A percentile compares a stretch with the other conserved stretches of the same genome.
These are phyloP conservation scores for Xylaria intraflava DNA, from an alignment of 495 filamentous ascomycete genomes.

Conservation along the genomic window DNA sequence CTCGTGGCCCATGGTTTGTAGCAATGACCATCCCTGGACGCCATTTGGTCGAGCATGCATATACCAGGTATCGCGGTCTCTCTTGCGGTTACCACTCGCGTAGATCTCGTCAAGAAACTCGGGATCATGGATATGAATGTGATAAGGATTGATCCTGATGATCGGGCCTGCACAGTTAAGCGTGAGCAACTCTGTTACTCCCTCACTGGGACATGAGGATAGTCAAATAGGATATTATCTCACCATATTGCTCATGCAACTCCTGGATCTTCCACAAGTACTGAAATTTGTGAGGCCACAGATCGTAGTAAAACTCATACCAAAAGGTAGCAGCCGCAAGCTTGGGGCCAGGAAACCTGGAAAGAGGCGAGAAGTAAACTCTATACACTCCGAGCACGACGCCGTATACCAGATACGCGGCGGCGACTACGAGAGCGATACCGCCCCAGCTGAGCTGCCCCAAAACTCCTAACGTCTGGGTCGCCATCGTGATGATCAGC, in stretches of 20 bases:
- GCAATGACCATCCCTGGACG: constrained; percentile 11
- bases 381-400: constrained; percentile 30
- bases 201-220: too few relatives aligned
- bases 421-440: background rate
- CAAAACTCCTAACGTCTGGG: background rate
- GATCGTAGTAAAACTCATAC: constrained; percentile 42
- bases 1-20: constrained; percentile 18
- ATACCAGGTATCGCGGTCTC: constrained; percentile 23
- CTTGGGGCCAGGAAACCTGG: constrained; percentile 39
- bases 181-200: too few relatives aligned
- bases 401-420: background rate
- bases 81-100: constrained; percentile 13
- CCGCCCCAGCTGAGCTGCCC: background rate
- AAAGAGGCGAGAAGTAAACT: constrained; percentile 40
- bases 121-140: constrained; percentile 29
- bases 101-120: constrained; percentile 18
- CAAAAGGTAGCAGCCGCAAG: constrained; percentile 36
- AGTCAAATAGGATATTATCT: too few relatives aligned
- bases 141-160: constrained; percentile 44
- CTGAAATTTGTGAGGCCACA: constrained; percentile 28
- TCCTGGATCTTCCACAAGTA: constrained; percentile 33
- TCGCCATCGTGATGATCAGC: background rate
- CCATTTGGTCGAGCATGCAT: constrained; percentile 17
- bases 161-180: constrained; percentile 32
- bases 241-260: constrained; percentile 34